Evolutionary conservation across 1,284 basidiomycete genomes (phyloP).

Genomic region (Apiotrichum sp.): DNA sequence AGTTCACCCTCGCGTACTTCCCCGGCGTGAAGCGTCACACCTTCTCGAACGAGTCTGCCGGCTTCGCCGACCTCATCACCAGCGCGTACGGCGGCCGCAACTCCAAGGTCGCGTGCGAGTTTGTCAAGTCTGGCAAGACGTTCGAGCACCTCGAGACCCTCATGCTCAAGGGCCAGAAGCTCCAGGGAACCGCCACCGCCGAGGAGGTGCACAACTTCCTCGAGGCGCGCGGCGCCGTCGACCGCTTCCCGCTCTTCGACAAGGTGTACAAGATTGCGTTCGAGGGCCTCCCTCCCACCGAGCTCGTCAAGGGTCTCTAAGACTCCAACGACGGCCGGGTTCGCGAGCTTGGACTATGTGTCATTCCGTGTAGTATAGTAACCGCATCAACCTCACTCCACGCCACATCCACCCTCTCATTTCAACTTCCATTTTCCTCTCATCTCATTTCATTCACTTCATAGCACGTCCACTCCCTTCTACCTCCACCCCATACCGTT

Average conservation of each 20-base stretch:
- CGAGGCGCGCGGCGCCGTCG: slow-evolving; percentile 44
- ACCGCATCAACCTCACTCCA: too few species aligned
- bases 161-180: slow-evolving; percentile 55
- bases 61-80: slow-evolving; percentile 57
- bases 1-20: slow-evolving; percentile 55
- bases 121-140: slow-evolving; percentile 34
- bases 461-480: too few species aligned
- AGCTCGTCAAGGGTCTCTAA: slow-evolving; percentile 41
- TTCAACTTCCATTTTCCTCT: too few species aligned
- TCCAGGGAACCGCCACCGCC: slow-evolving; percentile 53
- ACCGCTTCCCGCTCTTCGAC: slow-evolving; percentile 54
- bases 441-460: too few species aligned
- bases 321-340: background rate
- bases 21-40: slow-evolving; percentile 49
- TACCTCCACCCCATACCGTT: too few species aligned
- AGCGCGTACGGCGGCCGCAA: slow-evolving; percentile 56
- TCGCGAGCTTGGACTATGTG: too few species aligned
- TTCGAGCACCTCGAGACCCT: slow-evolving; percentile 54
- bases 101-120: slow-evolving; percentile 50
- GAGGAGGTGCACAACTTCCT: slow-evolving; percentile 54
- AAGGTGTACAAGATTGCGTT: slow-evolving; percentile 51
- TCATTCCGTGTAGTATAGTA: too few species aligned
- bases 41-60: slow-evolving; percentile 53
- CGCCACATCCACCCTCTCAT: too few species aligned
- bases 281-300: slow-evolving; percentile 39